phyloP scores from a whole-genome alignment of 1,139 yeast genomes.

The Kodamaea derodonti region DNA sequence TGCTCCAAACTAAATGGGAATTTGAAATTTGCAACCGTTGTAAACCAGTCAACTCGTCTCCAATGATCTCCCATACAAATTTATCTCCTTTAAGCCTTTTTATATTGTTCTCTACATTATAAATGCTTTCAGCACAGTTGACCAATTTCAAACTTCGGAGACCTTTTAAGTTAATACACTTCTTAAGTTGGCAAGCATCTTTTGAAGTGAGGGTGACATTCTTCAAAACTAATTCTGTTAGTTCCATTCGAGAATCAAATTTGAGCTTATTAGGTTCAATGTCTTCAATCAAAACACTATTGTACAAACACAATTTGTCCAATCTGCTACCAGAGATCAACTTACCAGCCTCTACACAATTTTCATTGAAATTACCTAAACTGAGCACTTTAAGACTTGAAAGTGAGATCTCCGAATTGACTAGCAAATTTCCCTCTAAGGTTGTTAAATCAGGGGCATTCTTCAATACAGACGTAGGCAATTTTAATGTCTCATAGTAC shows the following conservation, averaged over 20 bases:
- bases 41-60: constrained; percentile 1
- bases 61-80: constrained; percentile 5
- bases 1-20: constrained; percentile 5
- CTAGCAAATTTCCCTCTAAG: constrained; percentile 10
- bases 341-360: background rate
- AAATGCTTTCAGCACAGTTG: constrained; percentile 20
- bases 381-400: constrained; percentile 6
- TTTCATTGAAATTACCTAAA: constrained; percentile 5
- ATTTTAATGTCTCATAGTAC: constrained; percentile 10
- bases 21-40: constrained; percentile 4
- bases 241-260: constrained; percentile 1
- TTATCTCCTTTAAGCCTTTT: constrained; percentile 10
- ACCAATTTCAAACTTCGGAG: constrained; percentile 12
- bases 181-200: constrained; percentile 3
- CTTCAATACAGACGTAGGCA: constrained; percentile 7
- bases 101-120: constrained; percentile 6
- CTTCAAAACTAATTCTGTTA: constrained; percentile 5
- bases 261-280: background rate
- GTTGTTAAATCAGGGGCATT: constrained; percentile 5
- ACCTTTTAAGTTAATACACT: constrained; percentile 2
- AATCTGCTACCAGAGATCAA: constrained; percentile 1
- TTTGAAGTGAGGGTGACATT: constrained; percentile 6
- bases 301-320: constrained; percentile 2
- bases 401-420: constrained; percentile 2
- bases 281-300: constrained; percentile 4